These are phyloP conservation scores for Secale cereale DNA, from an alignment of 176 grass and related monocot genomes.

Conservation along the genomic window DNA sequence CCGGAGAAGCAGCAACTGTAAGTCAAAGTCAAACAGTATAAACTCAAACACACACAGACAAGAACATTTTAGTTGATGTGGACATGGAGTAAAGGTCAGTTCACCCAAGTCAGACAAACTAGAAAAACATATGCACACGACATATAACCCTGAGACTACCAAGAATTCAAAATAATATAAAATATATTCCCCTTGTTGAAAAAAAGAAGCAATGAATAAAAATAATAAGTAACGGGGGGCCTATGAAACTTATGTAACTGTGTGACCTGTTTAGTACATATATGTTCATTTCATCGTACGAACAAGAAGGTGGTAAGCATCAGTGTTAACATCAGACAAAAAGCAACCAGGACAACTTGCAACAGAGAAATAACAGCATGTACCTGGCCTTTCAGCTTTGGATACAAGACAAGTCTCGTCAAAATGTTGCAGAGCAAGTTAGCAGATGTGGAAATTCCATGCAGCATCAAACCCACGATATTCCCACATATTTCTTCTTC, in stretches of 20 bases:
- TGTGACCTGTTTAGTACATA: neutral
- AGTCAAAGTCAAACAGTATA: neutral
- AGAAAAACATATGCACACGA: neutral
- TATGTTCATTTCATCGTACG: neutral
- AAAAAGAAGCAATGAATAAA: constrained; percentile 1
- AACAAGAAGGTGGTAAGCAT: constrained; percentile 15
- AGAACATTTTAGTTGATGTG: neutral
- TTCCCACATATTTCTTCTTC: constrained; percentile 80
- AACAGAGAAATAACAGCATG: constrained; percentile 20
- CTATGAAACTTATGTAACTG: neutral
- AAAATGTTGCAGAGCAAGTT: constrained; percentile 77
- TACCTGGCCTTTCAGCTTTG: constrained; percentile 82
- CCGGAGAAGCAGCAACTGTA: constrained; percentile 24
- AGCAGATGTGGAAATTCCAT: constrained; percentile 73
- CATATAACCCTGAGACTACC: neutral
- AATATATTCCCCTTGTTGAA: no score
- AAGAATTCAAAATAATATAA: neutral
- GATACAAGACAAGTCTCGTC: constrained; percentile 47
- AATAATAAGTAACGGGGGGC: neutral
- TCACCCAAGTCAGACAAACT: neutral
- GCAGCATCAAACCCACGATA: constrained; percentile 85
- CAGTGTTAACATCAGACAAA: constrained; percentile 18
- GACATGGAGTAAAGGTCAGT: neutral
- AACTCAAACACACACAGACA: neutral
- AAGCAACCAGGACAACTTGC: constrained; percentile 10